These are phyloP conservation scores for Phytophthora pluvialis DNA, from an alignment of 352 stramenopile species.

Conservation along the genomic window DNA sequence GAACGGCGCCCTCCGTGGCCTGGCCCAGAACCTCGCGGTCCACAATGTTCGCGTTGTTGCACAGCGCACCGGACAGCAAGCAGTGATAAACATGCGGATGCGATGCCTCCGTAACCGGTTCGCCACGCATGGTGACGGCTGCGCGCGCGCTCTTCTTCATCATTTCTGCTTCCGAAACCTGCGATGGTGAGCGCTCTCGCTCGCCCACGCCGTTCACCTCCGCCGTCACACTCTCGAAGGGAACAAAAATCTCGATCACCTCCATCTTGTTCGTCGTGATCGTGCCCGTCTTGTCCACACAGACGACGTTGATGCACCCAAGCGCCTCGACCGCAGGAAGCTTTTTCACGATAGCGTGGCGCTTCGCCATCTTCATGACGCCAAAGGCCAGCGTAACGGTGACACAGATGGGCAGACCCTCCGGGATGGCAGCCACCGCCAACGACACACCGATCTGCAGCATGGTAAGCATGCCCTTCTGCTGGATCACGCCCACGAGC, in stretches of 20 bases:
- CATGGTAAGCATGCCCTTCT: constrained; percentile 94
- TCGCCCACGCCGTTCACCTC: constrained; percentile 68
- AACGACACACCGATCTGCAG: constrained; percentile 96
- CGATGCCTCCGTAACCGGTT: constrained; percentile 61
- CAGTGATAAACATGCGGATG: constrained; percentile 82
- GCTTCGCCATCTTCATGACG: constrained; percentile 89
- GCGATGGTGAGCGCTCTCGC: constrained; percentile 24
- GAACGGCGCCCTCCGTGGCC: constrained; percentile 77
- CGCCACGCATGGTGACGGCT: constrained; percentile 65
- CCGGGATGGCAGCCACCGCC: constrained; percentile 74
- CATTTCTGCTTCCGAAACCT: constrained; percentile 11
- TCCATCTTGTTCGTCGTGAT: constrained; percentile 93
- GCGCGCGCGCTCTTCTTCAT: constrained; percentile 17
- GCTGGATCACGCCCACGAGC: constrained; percentile 91
- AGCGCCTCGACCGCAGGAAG: constrained; percentile 85
- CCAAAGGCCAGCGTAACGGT: constrained; percentile 82
- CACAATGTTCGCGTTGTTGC: constrained; percentile 78
- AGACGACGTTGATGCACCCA: constrained; percentile 93
- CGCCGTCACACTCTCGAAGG: constrained; percentile 75
- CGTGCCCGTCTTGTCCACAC: constrained; percentile 95
- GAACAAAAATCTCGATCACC: constrained; percentile 84
- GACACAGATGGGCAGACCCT: constrained; percentile 83
- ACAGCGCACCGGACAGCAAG: constrained; percentile 74
- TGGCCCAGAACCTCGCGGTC: constrained; percentile 81
- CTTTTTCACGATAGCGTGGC: constrained; percentile 90